Evolutionary conservation across 805 yeast genomes (phyloP).

Genomic region (Hanseniaspora meyeri): DNA sequence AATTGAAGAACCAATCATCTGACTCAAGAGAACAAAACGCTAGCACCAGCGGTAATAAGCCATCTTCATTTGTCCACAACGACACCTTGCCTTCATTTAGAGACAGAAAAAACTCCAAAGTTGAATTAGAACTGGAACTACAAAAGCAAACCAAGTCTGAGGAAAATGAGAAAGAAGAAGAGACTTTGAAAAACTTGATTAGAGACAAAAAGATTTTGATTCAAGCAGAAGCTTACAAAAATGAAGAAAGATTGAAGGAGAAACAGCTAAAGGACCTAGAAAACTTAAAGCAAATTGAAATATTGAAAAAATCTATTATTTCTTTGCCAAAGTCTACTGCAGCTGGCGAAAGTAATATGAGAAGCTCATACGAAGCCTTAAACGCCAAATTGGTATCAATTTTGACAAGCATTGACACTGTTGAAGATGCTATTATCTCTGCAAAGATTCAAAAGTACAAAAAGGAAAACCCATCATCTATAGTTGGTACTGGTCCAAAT

Average conservation of each 20-base stretch:
- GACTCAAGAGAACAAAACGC: slow-evolving; percentile 12
- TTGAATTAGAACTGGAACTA: slow-evolving; percentile 14
- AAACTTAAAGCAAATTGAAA: slow-evolving; percentile 47
- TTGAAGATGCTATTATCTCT: slow-evolving; percentile 56
- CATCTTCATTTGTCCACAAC: slow-evolving; percentile 58
- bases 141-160: slow-evolving; percentile 15
- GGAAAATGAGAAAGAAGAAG: slow-evolving; percentile 27
- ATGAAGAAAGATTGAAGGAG: slow-evolving; percentile 29
- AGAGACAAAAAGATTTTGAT: slow-evolving; percentile 61
- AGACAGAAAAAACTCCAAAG: slow-evolving; percentile 37
- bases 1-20: slow-evolving; percentile 21
- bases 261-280: slow-evolving; percentile 23
- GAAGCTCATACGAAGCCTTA: slow-evolving; percentile 45
- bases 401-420: slow-evolving; percentile 46
- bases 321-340: slow-evolving; percentile 28
- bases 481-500: slow-evolving; percentile 74
- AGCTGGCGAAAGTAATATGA: slow-evolving; percentile 31
- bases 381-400: slow-evolving; percentile 64
- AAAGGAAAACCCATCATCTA: slow-evolving; percentile 53
- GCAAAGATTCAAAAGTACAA: slow-evolving; percentile 56
- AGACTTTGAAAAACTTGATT: slow-evolving; percentile 49
- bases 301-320: slow-evolving; percentile 48
- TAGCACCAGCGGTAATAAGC: slow-evolving; percentile 18
- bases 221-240: slow-evolving; percentile 30
- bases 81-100: slow-evolving; percentile 63